Percentiles rank a stretch among this genome's conserved stretches.
Conservation (phyloP, 306 rosid genomes). For the Chamaecrista fasciculata region DNA sequence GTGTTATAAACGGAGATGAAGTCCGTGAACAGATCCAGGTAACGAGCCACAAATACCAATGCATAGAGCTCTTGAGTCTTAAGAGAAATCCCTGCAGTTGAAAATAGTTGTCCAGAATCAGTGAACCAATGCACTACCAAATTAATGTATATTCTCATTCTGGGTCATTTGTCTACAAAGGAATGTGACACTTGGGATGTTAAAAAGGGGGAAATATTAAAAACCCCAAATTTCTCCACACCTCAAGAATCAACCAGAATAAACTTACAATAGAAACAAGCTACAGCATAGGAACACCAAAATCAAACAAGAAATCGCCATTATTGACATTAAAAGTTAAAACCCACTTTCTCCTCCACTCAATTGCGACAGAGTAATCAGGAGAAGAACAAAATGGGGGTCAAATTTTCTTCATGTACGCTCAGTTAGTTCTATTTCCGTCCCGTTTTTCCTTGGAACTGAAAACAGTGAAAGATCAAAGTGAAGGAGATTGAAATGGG, state of each 20-base stretch:
- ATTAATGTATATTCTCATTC: neutral
- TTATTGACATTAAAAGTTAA: neutral
- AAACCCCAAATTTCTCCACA: slow-evolving; percentile 5
- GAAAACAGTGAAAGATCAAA: neutral
- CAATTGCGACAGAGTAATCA: neutral
- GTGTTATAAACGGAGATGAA: slow-evolving; percentile 77
- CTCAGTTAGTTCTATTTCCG: neutral
- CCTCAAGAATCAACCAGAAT: neutral
- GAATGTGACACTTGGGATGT: slow-evolving; percentile 4
- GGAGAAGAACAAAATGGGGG: neutral
- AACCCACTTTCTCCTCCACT: neutral
- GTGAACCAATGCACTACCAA: neutral
- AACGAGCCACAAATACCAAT: slow-evolving; percentile 76
- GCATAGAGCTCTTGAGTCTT: slow-evolving; percentile 96
- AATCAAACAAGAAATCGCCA: neutral
- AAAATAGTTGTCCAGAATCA: neutral
- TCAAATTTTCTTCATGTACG: neutral
- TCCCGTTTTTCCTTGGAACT: neutral
- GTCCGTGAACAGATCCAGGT: slow-evolving; percentile 81
- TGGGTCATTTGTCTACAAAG: neutral
- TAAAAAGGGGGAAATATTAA: neutral
- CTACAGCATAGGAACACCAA: neutral
- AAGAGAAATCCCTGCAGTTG: slow-evolving; percentile 67
- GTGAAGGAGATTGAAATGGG: neutral
- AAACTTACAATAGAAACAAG: neutral